Conservation (phyloP, 2,329 filamentous ascomycete genomes). For the Apiospora marii region DNA sequence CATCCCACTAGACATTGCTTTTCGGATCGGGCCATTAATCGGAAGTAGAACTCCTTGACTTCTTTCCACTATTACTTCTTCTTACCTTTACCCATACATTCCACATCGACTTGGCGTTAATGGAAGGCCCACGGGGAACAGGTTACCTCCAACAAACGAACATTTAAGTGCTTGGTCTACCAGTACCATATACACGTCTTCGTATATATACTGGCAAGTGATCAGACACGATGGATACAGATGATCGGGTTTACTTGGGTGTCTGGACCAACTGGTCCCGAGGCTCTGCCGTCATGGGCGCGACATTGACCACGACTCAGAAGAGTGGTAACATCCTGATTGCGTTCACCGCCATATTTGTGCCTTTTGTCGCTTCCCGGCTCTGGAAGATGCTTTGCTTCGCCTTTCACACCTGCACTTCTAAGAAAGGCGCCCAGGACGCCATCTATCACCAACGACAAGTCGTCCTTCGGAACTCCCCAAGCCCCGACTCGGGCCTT, state of each 20-base stretch:
- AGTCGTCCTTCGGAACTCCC: conserved; percentile 32
- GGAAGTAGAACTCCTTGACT: no score
- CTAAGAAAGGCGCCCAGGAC: conserved; percentile 17
- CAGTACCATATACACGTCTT: no score
- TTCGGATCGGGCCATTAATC: no score
- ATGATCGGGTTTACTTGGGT: not conserved
- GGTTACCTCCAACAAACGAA: no score
- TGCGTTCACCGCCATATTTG: conserved; percentile 32
- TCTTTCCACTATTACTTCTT: no score
- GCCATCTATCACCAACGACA: conserved; percentile 33
- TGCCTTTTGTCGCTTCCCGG: conserved; percentile 30
- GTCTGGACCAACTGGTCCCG: conserved; percentile 6
- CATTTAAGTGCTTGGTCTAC: no score
- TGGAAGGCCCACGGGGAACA: no score
- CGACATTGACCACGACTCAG: conserved; percentile 27
- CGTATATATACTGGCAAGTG: not conserved
- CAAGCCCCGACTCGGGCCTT: conserved; percentile 26
- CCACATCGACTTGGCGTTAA: no score
- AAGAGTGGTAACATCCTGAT: conserved; percentile 29
- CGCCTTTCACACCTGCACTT: conserved; percentile 26
- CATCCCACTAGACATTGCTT: no score
- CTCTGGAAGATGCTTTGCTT: conserved; percentile 31
- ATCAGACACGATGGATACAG: not conserved
- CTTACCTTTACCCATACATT: no score
- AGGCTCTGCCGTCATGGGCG: conserved; percentile 25